These are phyloP conservation scores for Camelina hispida DNA, from an alignment of 345 rosid genomes.

Conservation along the genomic window DNA sequence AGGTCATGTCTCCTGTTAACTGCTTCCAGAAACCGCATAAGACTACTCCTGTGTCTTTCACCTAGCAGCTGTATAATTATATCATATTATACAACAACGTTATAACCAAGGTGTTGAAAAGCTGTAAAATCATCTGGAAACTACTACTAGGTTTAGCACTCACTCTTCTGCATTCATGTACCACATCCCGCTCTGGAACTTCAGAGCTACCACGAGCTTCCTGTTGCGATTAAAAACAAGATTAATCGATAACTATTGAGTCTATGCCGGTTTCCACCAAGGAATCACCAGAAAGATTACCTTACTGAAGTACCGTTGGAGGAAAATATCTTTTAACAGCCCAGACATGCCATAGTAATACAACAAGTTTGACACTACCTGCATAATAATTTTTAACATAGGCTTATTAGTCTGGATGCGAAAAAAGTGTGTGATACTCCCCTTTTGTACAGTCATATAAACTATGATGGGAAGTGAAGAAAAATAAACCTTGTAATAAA, in stretches of 20 bases:
- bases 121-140: background rate
- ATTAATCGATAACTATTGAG: background rate
- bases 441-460: constrained; percentile 4
- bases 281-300: constrained; percentile 45
- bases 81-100: constrained; percentile 4
- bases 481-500: constrained; percentile 45
- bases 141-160: constrained; percentile 27
- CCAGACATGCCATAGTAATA: constrained; percentile 95
- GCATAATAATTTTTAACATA: constrained; percentile 28
- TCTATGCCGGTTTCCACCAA: background rate
- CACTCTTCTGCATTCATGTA: constrained; percentile 86
- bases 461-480: background rate
- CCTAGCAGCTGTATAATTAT: constrained; percentile 66
- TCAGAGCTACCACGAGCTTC: constrained; percentile 91
- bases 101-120: constrained; percentile 7
- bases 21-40: constrained; percentile 75
- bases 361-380: constrained; percentile 77
- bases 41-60: constrained; percentile 77
- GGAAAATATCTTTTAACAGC: constrained; percentile 77
- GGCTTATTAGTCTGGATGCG: background rate
- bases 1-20: constrained; percentile 85
- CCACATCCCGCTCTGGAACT: constrained; percentile 82
- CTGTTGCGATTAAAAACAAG: constrained; percentile 46
- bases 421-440: background rate
- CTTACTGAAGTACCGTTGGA: constrained; percentile 95